Conservation (phyloP, 345 rosid species). For the Arabis alpina region DNA sequence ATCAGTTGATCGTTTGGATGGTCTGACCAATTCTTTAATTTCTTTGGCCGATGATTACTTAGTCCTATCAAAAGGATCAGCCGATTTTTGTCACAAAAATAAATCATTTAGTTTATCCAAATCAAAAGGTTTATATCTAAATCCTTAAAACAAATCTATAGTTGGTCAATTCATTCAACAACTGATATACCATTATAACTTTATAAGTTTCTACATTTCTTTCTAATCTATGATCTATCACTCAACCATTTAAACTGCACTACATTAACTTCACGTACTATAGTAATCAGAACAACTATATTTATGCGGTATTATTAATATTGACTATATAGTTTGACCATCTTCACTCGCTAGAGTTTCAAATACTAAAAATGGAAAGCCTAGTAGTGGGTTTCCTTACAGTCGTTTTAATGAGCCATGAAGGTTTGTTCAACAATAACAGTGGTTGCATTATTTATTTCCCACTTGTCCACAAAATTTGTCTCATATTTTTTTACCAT, state of each 20-base stretch:
- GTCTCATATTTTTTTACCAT: background rate
- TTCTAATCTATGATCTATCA: background rate
- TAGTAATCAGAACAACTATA: background rate
- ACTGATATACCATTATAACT: no score
- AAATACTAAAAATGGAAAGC: constrained; percentile 28
- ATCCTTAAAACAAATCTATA: background rate
- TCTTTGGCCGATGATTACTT: no score
- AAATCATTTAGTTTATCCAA: background rate
- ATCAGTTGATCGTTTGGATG: no score
- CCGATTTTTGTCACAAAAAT: no score
- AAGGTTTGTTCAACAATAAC: constrained; percentile 36
- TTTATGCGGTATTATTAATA: background rate
- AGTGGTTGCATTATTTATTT: constrained; percentile 24
- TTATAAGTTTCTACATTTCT: background rate
- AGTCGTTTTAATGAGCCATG: constrained; percentile 34
- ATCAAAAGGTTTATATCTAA: background rate
- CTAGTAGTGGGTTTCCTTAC: background rate
- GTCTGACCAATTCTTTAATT: no score
- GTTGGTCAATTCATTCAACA: background rate
- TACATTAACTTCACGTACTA: background rate
- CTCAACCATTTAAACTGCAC: background rate
- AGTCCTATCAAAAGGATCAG: no score
- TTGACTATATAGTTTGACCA: background rate
- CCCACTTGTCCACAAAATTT: background rate
- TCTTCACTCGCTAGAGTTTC: constrained; percentile 21